Percentiles rank a stretch among this genome's conserved stretches.
These are phyloP conservation scores for Pleurozium schreberi DNA, from an alignment of 225 moss, liverwort and hornwort genomes.

Conservation along the genomic window DNA sequence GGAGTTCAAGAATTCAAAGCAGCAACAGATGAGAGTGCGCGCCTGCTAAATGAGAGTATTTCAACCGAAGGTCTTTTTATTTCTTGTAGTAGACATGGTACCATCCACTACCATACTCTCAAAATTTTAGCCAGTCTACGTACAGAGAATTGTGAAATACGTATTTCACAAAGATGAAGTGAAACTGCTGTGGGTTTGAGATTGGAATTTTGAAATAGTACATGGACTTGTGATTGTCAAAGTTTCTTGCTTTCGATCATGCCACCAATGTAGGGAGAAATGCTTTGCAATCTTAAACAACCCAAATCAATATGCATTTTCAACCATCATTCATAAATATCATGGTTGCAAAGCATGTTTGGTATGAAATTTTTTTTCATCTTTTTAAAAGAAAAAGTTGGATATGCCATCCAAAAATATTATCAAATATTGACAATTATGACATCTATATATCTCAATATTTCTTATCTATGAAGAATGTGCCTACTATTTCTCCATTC, in stretches of 20 bases:
- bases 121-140: conserved; percentile 17
- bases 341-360: not conserved
- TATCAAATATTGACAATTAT: not conserved
- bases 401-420: accelerated
- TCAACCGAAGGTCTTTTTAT: not conserved
- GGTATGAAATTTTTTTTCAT: not conserved
- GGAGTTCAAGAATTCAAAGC: not conserved
- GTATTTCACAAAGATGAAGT: conserved; percentile 10
- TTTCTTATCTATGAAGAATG: too few relatives aligned
- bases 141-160: conserved; percentile 24
- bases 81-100: not conserved
- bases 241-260: not conserved
- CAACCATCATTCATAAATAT: not conserved
- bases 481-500: accelerated
- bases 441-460: too few relatives aligned
- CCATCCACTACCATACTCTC: conserved; percentile 18
- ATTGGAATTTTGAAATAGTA: not conserved
- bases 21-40: not conserved
- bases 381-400: not conserved
- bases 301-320: not conserved
- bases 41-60: not conserved
- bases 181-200: not conserved
- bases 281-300: not conserved
- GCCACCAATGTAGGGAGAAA: conserved; percentile 23
- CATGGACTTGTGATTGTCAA: not conserved